Conservation (phyloP, 768 basidiomycete genomes). For the Agaricus blazei region DNA sequence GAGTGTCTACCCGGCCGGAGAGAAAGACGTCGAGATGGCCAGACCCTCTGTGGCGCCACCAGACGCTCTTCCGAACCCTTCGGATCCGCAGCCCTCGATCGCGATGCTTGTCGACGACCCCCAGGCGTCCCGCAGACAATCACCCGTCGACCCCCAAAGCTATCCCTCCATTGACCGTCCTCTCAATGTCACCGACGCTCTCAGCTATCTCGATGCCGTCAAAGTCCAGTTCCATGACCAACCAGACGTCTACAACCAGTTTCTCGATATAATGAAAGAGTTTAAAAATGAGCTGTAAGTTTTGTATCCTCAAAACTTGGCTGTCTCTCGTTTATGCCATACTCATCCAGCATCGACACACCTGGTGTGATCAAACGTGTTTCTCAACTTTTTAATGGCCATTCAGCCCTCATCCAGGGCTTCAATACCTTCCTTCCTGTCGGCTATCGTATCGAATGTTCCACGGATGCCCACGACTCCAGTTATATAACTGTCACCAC, state of each 20-base stretch:
- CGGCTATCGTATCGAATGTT: slow-evolving; percentile 90
- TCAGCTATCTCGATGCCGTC: slow-evolving; percentile 90
- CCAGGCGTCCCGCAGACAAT: slow-evolving; percentile 18
- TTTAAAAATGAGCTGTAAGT: slow-evolving; percentile 92
- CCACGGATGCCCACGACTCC: slow-evolving; percentile 54
- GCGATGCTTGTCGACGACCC: slow-evolving; percentile 17
- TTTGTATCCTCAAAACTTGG: not conserved
- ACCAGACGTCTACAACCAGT: slow-evolving; percentile 94
- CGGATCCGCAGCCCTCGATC: slow-evolving; percentile 37
- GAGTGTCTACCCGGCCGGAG: slow-evolving; percentile 8
- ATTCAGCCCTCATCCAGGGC: slow-evolving; percentile 88
- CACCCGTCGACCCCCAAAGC: slow-evolving; percentile 25
- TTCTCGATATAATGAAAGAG: slow-evolving; percentile 98
- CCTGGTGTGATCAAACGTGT: slow-evolving; percentile 96
- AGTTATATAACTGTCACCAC: slow-evolving; percentile 75
- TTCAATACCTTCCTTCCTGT: slow-evolving; percentile 97
- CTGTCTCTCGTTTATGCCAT: not conserved
- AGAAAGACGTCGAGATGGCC: slow-evolving; percentile 6
- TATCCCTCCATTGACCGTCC: slow-evolving; percentile 46
- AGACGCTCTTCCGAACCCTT: slow-evolving; percentile 1
- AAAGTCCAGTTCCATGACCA: slow-evolving; percentile 87
- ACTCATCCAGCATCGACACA: slow-evolving; percentile 76
- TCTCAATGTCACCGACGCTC: slow-evolving; percentile 89
- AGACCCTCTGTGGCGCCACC: slow-evolving; percentile 7
- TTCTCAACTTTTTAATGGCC: slow-evolving; percentile 86